phyloP scores from a whole-genome alignment of 805 yeast genomes.

The Candida morakotiae region DNA sequence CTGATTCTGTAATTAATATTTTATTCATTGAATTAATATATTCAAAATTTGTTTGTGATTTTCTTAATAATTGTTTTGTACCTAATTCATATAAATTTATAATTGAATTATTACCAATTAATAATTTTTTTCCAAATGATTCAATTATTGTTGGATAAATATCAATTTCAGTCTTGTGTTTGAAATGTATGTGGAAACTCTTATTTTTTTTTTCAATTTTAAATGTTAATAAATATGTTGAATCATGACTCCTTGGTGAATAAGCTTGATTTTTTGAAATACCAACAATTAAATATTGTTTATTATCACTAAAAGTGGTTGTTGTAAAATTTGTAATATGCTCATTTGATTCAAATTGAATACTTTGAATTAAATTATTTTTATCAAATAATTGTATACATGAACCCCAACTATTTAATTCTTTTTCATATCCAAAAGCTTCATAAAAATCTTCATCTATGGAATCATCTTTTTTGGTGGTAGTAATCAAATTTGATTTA shows the following conservation, averaged over 20 bases:
- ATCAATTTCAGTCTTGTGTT: conserved; percentile 61
- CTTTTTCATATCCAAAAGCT: conserved; percentile 41
- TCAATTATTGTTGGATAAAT: conserved; percentile 44
- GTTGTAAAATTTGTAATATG: conserved; percentile 38
- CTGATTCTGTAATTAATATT: conserved; percentile 48
- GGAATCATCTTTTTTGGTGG: not conserved
- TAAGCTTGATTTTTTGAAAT: conserved; percentile 25
- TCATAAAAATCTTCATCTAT: conserved; percentile 33
- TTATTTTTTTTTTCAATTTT: conserved; percentile 25
- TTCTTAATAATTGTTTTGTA: conserved; percentile 69
- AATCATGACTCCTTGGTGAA: conserved; percentile 22
- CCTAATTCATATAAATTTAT: conserved; percentile 73
- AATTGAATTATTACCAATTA: conserved; percentile 53
- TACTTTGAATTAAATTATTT: conserved; percentile 33
- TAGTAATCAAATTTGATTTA: conserved; percentile 9
- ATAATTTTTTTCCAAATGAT: conserved; percentile 51
- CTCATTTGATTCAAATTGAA: conserved; percentile 43
- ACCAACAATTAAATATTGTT: conserved; percentile 44
- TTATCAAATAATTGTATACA: conserved; percentile 47
- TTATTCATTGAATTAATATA: conserved; percentile 46
- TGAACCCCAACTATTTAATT: conserved; percentile 42
- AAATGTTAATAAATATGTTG: conserved; percentile 34
- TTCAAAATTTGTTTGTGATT: conserved; percentile 48
- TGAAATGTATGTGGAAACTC: conserved; percentile 40
- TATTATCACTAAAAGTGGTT: conserved; percentile 23